Base-by-base conservation (phyloP, 192 early-diverging fungal genomes). In the Lobosporangium transversale region DNA sequence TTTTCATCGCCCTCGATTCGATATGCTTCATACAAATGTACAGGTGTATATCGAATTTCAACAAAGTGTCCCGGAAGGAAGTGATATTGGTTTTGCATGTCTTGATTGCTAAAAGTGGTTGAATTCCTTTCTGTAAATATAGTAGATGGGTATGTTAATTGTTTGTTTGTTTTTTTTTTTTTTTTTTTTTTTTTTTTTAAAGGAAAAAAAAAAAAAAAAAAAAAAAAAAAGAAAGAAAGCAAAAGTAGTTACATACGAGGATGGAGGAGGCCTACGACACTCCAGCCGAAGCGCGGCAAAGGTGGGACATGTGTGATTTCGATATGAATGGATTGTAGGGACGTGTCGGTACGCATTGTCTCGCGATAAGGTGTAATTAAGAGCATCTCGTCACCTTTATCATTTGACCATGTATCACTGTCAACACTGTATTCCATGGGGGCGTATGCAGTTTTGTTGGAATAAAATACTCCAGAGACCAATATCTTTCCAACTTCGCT, bases 51-150 rank as follows among this genome's bases (percentile, higher is more conserved):
- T 1, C 50, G 56, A 40, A 75, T 66, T 24, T 75, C 63, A 14
- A 75, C 48, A 27, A 35, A 62, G 20, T 75, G 51, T 18, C 71
- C 71, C 1, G 71, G 71, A 18, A 21, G 35, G 30, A 66, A 66
- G 51, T 17, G 60, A 17, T 60, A 74, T 24, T 53, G 42, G 30
- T 65, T 74, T 14, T 42, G 44, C 2, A 12, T 1, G 27, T 74
- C 70, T 30, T 53, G 29, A 2, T 32, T 4, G 18, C 12, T 53
- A 15, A 32, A 53, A 8, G 29, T 10, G 33, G n/a, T 10, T 8
- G 21, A 1, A 10, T 29, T 33, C 5, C 14, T 14, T 21, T 12
- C 29, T 47, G 17, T 36, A 27, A 35, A 20, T 31, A 26, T 31
- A 49, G 12, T 11, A 43, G 1, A n/a, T n/a, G n/a, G n/a, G n/a